phyloP scores from a whole-genome alignment of 495 filamentous ascomycete genomes.

The Neurospora terricola region DNA sequence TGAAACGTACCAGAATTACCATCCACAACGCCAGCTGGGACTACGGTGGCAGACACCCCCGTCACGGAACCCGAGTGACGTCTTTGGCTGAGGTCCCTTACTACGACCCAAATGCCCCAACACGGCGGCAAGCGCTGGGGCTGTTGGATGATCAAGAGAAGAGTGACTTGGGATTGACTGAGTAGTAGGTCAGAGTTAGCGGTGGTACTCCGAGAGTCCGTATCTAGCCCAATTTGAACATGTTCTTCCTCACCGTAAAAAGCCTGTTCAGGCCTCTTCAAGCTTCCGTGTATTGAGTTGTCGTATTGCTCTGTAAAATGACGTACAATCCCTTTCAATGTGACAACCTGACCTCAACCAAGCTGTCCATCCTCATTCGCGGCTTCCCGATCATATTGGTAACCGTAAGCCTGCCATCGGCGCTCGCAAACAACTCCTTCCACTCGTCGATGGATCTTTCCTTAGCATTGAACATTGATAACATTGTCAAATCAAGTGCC shows the following conservation, averaged over 20 bases:
- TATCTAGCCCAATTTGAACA: not conserved
- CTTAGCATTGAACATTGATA: slow-evolving; percentile 11
- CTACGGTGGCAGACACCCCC: slow-evolving; percentile 50
- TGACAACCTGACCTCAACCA: slow-evolving; percentile 5
- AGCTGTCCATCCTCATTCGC: slow-evolving; percentile 4
- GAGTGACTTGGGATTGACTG: slow-evolving; percentile 10
- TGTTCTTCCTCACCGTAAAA: not conserved
- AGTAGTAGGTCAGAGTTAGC: not conserved
- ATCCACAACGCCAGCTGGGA: slow-evolving; percentile 63
- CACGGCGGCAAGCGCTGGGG: slow-evolving; percentile 50
- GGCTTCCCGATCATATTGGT: slow-evolving; percentile 5
- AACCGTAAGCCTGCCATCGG: slow-evolving; percentile 5
- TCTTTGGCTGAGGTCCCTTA: slow-evolving; percentile 57
- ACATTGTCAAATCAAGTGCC: slow-evolving; percentile 12
- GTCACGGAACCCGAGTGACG: slow-evolving; percentile 55
- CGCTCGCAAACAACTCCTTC: slow-evolving; percentile 7
- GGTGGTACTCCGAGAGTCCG: not conserved
- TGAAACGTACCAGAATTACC: slow-evolving; percentile 39
- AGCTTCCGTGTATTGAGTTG: not conserved
- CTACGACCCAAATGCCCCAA: slow-evolving; percentile 47
- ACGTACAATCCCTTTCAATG: not conserved
- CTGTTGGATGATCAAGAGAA: slow-evolving; percentile 30
- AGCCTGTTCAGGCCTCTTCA: not conserved
- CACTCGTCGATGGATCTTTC: slow-evolving; percentile 7
- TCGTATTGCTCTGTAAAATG: not conserved